Conservation (phyloP, 768 basidiomycete genomes). For the Galerina marginata region DNA sequence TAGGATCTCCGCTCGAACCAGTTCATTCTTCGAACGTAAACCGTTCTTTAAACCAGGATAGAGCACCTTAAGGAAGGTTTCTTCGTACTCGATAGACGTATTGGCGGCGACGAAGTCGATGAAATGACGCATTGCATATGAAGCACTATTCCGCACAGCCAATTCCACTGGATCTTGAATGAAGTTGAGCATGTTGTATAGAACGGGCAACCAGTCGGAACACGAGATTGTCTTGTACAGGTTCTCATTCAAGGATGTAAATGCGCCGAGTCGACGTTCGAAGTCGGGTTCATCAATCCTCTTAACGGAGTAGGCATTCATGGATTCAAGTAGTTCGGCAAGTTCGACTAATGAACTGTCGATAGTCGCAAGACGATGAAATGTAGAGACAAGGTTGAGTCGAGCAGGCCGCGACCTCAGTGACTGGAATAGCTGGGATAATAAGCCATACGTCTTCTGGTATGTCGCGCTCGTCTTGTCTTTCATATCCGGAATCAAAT, state of each 20-base stretch:
- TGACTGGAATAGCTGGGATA: slow-evolving; percentile 79
- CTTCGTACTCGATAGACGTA: slow-evolving; percentile 50
- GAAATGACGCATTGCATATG: slow-evolving; percentile 78
- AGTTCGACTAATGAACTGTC: slow-evolving; percentile 53
- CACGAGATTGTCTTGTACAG: slow-evolving; percentile 54
- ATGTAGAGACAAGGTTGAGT: slow-evolving; percentile 67
- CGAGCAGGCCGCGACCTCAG: slow-evolving; percentile 76
- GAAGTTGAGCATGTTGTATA: slow-evolving; percentile 84
- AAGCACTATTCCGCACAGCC: slow-evolving; percentile 82
- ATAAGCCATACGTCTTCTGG: slow-evolving; percentile 60
- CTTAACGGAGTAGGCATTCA: slow-evolving; percentile 87
- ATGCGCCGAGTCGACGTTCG: slow-evolving; percentile 80
- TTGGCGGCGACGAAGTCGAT: slow-evolving; percentile 60
- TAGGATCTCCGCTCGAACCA: slow-evolving; percentile 86
- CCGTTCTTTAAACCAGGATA: slow-evolving; percentile 83
- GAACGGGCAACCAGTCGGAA: slow-evolving; percentile 78
- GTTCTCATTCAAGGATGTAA: slow-evolving; percentile 74
- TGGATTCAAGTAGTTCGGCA: slow-evolving; percentile 59
- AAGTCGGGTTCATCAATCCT: slow-evolving; percentile 94
- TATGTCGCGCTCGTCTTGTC: slow-evolving; percentile 50
- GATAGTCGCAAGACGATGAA: slow-evolving; percentile 53
- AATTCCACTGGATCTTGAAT: slow-evolving; percentile 91
- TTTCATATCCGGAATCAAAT: slow-evolving; percentile 66
- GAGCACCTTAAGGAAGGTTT: slow-evolving; percentile 65
- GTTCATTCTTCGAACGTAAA: slow-evolving; percentile 78